Evolutionary conservation across 352 stramenopile species (phyloP), one percentile per base, ranked within the genome.

Genomic region (Globisporangium emineosum): DNA sequence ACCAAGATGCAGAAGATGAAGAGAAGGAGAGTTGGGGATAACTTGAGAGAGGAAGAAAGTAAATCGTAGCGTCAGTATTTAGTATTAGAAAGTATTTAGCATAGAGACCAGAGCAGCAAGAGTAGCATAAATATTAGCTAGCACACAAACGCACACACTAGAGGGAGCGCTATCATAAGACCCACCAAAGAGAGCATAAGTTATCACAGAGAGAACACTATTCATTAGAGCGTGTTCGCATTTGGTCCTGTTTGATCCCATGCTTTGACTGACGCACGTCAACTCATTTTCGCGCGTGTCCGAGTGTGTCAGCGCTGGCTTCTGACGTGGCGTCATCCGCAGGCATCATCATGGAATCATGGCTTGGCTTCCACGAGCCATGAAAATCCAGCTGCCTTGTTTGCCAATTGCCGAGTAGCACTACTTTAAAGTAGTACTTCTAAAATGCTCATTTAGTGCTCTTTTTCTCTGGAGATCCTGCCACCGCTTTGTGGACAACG

Each of bases 1-100:
- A 62, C 5, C 29, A 55, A 21, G 29, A 56, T 21, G 23, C 57
- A 17, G 17, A n/a, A 47, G 23, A 23, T 2, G 30, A 32, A 62
- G 21, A 32, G 33, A 47, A n/a, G 29, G 49, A 35, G 33, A 65
- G 30, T 50, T 49, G 27, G 51, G 35, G 13, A 43, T 64, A 62
- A 62, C 57, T 62, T 55, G 32, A 40, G 30, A 52, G 19, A 61
- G 10, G 21, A 60, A 17, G n/a, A 13, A 51, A 51, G 25, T 33
- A 51, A 23, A 33, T 9, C 40, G 30, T 64, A 58, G 47, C 47
- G 60, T 54, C n/a, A 49, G 60, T 66, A 66, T 66, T 66, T 66
- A 66, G 60, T 35, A 62, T 55, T 55, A 52, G 33, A 45, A 60
- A 53, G 53, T 66, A 66, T 66, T 60, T 66, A 60, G 50, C 51